Conservation (phyloP, 768 basidiomycete genomes). For the Pleurotus giganteus region DNA sequence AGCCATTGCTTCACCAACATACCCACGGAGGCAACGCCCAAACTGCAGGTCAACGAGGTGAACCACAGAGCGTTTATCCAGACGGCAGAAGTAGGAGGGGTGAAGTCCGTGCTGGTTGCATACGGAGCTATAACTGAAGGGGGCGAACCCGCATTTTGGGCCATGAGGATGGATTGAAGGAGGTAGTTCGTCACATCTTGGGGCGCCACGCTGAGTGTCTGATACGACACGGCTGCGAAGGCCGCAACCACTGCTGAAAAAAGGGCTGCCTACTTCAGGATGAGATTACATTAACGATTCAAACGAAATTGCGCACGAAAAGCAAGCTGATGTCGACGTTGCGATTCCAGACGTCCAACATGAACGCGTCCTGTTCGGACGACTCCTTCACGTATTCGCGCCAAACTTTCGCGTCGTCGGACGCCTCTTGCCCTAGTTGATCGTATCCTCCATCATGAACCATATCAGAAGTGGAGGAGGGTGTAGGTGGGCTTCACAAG, state of each 20-base stretch:
- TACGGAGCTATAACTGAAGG: not conserved
- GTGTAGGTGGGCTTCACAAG: no score
- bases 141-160: constrained; percentile 1
- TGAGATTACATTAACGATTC: no score
- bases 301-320: constrained; percentile 13
- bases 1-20: constrained; percentile 20
- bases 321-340: constrained; percentile 15
- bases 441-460: not conserved
- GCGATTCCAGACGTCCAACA: constrained; percentile 14
- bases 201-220: constrained; percentile 12
- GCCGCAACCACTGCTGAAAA: constrained; percentile 18
- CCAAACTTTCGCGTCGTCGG: constrained; percentile 13
- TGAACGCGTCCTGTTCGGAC: constrained; percentile 2
- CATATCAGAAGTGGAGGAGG: no score
- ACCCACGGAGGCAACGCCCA: constrained; percentile 14
- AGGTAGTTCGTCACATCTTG: constrained; percentile 15
- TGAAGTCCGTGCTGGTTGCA: not conserved
- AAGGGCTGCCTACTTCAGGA: constrained; percentile 16
- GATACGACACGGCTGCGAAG: constrained; percentile 13
- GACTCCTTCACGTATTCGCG: constrained; percentile 10
- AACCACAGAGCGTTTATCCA: constrained; percentile 21
- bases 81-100: constrained; percentile 10
- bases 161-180: constrained; percentile 8
- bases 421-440: constrained; percentile 8
- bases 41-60: constrained; percentile 15